Evolutionary conservation across 495 filamentous ascomycete genomes (phyloP).

Genomic region (Entonaema liquescens): DNA sequence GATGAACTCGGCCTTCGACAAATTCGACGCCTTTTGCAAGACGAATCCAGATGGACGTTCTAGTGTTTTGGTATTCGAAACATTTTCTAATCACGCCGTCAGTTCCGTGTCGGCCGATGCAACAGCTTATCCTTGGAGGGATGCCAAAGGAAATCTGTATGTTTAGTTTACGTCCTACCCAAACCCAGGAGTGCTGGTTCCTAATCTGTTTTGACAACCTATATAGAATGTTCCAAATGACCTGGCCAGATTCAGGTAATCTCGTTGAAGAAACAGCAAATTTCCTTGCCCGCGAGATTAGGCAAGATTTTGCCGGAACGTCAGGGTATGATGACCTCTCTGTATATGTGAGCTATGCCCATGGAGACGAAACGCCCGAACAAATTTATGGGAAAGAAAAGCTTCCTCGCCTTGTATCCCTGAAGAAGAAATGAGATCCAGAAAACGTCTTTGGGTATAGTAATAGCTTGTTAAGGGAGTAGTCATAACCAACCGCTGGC

Average conservation of each 20-base stretch:
- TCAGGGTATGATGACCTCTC: constrained; percentile 40
- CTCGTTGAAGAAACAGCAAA: constrained; percentile 5
- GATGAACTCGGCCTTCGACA: constrained; percentile 31
- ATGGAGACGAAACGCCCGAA: constrained; percentile 52
- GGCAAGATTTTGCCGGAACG: constrained; percentile 29
- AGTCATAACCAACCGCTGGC: background rate
- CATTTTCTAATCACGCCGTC: constrained; percentile 46
- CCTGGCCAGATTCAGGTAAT: constrained; percentile 3
- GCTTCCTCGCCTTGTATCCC: constrained; percentile 38
- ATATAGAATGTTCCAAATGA: constrained; percentile 18
- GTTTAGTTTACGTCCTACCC: too few species aligned
- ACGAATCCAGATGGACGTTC: constrained; percentile 16
- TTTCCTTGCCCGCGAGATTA: constrained; percentile 12
- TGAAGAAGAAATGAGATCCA: constrained; percentile 51
- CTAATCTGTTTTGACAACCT: background rate
- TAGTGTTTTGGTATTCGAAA: constrained; percentile 37
- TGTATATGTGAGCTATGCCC: constrained; percentile 51
- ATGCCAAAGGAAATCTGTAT: constrained; percentile 45
- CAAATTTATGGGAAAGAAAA: constrained; percentile 45
- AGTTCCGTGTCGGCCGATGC: constrained; percentile 31
- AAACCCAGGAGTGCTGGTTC: too few species aligned
- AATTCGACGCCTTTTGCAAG: constrained; percentile 33
- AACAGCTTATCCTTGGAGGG: constrained; percentile 51
- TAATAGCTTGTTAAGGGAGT: constrained; percentile 16
- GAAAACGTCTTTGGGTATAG: constrained; percentile 41